Conservation (phyloP, 441 rosid genomes). For the Populus hybrid region DNA sequence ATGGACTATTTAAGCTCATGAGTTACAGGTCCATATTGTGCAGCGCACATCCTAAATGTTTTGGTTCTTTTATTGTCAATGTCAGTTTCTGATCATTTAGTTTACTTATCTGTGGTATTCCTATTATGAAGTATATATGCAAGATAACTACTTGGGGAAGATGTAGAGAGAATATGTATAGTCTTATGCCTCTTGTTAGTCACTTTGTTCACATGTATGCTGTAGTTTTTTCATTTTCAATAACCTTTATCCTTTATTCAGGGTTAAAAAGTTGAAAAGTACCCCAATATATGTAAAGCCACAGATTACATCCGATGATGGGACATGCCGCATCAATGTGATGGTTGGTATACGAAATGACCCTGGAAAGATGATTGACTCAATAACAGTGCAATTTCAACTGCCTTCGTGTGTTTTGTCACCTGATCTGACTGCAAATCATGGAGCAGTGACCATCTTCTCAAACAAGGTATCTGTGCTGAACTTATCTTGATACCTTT, state of each 20-base stretch:
- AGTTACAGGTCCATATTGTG: constrained; percentile 64
- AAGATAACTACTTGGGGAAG: background rate
- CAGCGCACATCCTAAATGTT: background rate
- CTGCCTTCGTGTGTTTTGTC: constrained; percentile 69
- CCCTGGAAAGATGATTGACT: constrained; percentile 79
- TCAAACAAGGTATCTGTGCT: constrained; percentile 60
- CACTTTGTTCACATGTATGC: background rate
- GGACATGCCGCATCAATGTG: constrained; percentile 62
- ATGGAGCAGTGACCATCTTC: constrained; percentile 70
- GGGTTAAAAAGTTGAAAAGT: constrained; percentile 82
- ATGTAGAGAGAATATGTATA: background rate
- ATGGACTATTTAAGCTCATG: constrained; percentile 94
- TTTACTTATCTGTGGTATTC: background rate
- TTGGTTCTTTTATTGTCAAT: background rate
- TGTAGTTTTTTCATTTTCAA: background rate
- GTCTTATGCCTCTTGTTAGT: constrained; percentile 10
- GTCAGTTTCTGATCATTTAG: background rate
- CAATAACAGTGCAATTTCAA: constrained; percentile 67
- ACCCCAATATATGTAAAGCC: constrained; percentile 86
- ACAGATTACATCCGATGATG: constrained; percentile 72
- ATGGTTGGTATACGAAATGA: constrained; percentile 80
- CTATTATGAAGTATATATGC: background rate
- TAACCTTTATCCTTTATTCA: constrained; percentile 18
- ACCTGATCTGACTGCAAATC: constrained; percentile 86
- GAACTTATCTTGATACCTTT: background rate